Evolutionary conservation across 345 rosid species (phyloP).

Genomic region (Arabidopsis suecica): DNA sequence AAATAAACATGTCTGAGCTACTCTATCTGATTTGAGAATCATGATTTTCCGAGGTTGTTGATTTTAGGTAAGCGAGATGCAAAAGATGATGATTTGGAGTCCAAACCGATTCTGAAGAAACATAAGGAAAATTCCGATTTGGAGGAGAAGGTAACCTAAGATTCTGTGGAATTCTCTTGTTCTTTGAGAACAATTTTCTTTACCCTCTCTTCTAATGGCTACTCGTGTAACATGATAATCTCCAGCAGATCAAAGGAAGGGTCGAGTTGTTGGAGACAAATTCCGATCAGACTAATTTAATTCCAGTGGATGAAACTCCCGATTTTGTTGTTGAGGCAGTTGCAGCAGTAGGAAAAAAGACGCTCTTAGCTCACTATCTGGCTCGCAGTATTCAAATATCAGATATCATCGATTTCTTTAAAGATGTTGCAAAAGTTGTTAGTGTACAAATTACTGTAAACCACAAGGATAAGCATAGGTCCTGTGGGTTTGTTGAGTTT

Average conservation of each 20-base stretch:
- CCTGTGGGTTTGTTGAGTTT: background rate
- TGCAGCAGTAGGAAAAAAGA: too few species aligned
- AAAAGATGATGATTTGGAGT: background rate
- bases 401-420: background rate
- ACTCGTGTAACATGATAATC: background rate
- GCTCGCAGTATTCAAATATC: too few species aligned
- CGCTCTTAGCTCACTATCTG: too few species aligned
- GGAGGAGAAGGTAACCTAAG: background rate
- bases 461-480: background rate
- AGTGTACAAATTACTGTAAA: background rate
- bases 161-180: too few species aligned
- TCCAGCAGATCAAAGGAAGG: background rate
- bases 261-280: conserved; percentile 10
- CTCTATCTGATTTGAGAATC: too few species aligned
- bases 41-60: background rate
- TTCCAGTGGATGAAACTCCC: too few species aligned
- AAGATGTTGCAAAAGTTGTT: background rate
- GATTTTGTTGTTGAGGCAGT: too few species aligned
- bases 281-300: background rate
- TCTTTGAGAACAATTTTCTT: background rate
- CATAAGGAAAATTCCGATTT: background rate
- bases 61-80: background rate
- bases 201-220: background rate
- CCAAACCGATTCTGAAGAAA: background rate
- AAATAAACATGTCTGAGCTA: background rate